Evolutionary conservation across 768 basidiomycete species (phyloP).

Genomic region (Psilocybe tampanensis): DNA sequence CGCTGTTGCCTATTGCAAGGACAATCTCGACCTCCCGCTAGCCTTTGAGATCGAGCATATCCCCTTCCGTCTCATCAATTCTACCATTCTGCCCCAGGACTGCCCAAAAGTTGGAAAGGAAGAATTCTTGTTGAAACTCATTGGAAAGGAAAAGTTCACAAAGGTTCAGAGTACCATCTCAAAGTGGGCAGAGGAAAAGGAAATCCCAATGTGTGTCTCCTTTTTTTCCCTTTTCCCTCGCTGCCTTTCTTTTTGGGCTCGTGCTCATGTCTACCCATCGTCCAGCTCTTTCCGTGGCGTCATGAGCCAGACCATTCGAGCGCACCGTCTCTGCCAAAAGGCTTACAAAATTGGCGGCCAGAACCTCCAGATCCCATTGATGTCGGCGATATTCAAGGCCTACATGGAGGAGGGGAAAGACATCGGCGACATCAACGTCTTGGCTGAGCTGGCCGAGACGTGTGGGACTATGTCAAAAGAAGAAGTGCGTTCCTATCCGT

Average conservation of each 20-base stretch:
- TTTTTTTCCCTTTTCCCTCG: not conserved
- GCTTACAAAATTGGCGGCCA: constrained; percentile 67
- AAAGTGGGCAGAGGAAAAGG: constrained; percentile 58
- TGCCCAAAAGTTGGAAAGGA: constrained; percentile 40
- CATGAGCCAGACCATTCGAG: constrained; percentile 65
- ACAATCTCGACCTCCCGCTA: constrained; percentile 47
- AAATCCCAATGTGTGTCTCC: constrained; percentile 52
- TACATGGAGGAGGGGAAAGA: constrained; percentile 69
- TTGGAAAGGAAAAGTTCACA: constrained; percentile 54
- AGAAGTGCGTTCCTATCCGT: constrained; percentile 46
- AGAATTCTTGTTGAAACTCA: constrained; percentile 45
- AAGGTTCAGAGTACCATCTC: constrained; percentile 43
- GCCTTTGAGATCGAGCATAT: constrained; percentile 54
- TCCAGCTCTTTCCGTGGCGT: constrained; percentile 59
- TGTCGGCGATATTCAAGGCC: constrained; percentile 64
- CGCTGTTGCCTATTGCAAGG: constrained; percentile 51
- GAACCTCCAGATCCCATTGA: constrained; percentile 54
- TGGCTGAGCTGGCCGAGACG: constrained; percentile 60
- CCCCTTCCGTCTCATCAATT: constrained; percentile 50
- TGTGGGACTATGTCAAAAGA: constrained; percentile 57
- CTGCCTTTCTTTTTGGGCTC: not conserved
- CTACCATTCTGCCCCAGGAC: constrained; percentile 37
- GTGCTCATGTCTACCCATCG: not conserved
- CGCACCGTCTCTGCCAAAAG: constrained; percentile 73
- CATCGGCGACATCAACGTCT: constrained; percentile 57